Base-by-base conservation (phyloP, 306 rosid species). In the Fragaria ananassa region DNA sequence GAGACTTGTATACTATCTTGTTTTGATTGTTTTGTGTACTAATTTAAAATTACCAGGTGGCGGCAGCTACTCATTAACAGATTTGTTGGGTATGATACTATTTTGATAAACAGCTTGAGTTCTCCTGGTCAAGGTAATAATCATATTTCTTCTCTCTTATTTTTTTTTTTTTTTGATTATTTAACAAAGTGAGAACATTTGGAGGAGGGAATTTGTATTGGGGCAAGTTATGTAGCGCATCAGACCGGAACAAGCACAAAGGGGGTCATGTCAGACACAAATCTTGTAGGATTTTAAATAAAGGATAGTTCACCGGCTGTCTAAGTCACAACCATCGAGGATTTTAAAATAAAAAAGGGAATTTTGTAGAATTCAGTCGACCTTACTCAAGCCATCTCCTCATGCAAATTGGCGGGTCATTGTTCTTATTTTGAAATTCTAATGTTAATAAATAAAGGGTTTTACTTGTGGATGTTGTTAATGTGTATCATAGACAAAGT, bases 11-110 rank as follows among this genome's bases (percentile, higher is more conserved):
- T 42, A 45, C 25, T 79, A 58, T 19, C 70, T 57, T 51, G 18
- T 45, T 68, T 56, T 42, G 56, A 78, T 2, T 81, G n/a, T 80
- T 35, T 65, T 10, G 23, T 27, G 39, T 27, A 11, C 44, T 72
- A 69, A 53, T 72, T 2, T 45, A 14, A 17, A 60, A 23, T 82
- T 83, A 79, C 84, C 86, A 96, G 99, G 93, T 96, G 98, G 99
- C 99, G 92, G 82, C 98, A 92, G 77, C 89, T 96, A 41, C 97
- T 96, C 75, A 91, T 96, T 79, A 92, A 96, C 90, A 88, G 97
- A 85, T 82, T 96, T 85, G 99, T 96, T 31, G 98, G 98, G 79
- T 96, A 96, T 86, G 99, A 96, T 89, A 96, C 99, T 10, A 96
- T 96, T 81, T 88, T 96, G 90, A 96, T 96, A 85, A 96, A 96